Evolutionary conservation across 495 filamentous ascomycete species (phyloP), one percentile per base, ranked within the genome.

Genomic region (Apodospora peruviana): DNA sequence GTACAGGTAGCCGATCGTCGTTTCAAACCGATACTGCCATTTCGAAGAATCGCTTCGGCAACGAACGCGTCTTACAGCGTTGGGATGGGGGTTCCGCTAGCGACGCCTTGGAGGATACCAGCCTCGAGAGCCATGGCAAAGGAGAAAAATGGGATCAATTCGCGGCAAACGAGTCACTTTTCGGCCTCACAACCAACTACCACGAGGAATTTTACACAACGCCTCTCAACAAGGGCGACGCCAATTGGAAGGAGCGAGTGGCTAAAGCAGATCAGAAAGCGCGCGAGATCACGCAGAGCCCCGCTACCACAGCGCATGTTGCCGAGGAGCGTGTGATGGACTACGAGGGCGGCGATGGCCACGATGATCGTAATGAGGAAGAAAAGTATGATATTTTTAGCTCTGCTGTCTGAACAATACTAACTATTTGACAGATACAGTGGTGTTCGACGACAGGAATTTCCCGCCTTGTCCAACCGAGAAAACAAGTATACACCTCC

Each of bases 141-240:
- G 63, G 66, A 4, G 79, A 75, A 43, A 45, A 58, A 17, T 99
- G 93, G 93, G 90, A 99, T 63, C 93, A 99, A 62, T 99, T 99
- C 57, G 86, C 88, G 59, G 81, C 76, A 36, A 97, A 98, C 55
- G 85, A 94, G 64, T 77, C 82, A 27, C 81, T 87, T 3, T 97
- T 95, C 61, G 93, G 93, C 8, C 67, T 91, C 29, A 88, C 80
- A 67, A 89, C 82, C 16, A 86, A 86, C 54, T 97, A 96, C 62
- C 84, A 96, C 55, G 94, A 97, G 65, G 88, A 85, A 57, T 81
- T 91, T 40, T 99, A 99, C 62, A 99, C 94, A 9, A 97, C 91
- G 17, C 71, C 77, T 9, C 88, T 99, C 53, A 83, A 99, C 61
- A 86, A 83, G 51, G 83, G 68, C 24, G 81, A 91, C 62, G 90